Percentiles rank a stretch among this genome's conserved stretches.
Evolutionary conservation across 1,139 yeast species (phyloP).

Genomic region (Taphrina populina): DNA sequence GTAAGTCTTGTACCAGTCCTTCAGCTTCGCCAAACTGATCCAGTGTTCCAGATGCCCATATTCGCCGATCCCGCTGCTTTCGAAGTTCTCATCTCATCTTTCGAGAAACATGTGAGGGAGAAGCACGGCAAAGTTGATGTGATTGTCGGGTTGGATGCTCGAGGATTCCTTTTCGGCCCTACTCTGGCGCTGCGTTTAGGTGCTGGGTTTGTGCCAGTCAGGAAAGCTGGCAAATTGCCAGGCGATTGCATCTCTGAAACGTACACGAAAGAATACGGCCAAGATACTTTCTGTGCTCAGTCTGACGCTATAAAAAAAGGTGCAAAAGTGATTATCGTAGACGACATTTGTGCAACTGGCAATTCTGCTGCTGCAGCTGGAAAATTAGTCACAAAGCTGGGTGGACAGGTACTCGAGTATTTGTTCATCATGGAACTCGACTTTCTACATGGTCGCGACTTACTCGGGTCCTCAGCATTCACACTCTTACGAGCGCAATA

Average conservation of each 20-base stretch:
- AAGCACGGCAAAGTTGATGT: constrained; percentile 66
- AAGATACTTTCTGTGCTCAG: constrained; percentile 85
- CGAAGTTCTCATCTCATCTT: constrained; percentile 75
- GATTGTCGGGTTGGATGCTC: constrained; percentile 89
- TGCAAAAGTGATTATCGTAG: constrained; percentile 79
- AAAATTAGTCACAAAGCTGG: constrained; percentile 64
- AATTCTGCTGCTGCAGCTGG: constrained; percentile 97
- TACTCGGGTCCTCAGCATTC: constrained; percentile 49
- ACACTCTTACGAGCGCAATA: constrained; percentile 14
- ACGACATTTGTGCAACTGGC: constrained; percentile 96
- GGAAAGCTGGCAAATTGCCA: constrained; percentile 93
- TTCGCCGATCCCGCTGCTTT: constrained; percentile 79
- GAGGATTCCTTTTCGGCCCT: constrained; percentile 97
- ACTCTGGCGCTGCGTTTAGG: constrained; percentile 83
- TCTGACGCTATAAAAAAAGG: constrained; percentile 75
- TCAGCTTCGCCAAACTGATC: not conserved
- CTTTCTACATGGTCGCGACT: constrained; percentile 90
- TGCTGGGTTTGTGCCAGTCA: constrained; percentile 89
- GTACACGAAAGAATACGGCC: constrained; percentile 87
- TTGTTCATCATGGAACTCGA: constrained; percentile 90
- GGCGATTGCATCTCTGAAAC: constrained; percentile 73
- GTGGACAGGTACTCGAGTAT: constrained; percentile 74
- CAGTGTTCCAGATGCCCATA: constrained; percentile 57
- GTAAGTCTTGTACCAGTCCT: too few species aligned
- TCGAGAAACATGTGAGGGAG: constrained; percentile 54